Percentiles rank a stretch among this genome's conserved stretches.
These are phyloP conservation scores for Chlorella ohadii DNA, from an alignment of 139 green algal species.

Conservation along the genomic window DNA sequence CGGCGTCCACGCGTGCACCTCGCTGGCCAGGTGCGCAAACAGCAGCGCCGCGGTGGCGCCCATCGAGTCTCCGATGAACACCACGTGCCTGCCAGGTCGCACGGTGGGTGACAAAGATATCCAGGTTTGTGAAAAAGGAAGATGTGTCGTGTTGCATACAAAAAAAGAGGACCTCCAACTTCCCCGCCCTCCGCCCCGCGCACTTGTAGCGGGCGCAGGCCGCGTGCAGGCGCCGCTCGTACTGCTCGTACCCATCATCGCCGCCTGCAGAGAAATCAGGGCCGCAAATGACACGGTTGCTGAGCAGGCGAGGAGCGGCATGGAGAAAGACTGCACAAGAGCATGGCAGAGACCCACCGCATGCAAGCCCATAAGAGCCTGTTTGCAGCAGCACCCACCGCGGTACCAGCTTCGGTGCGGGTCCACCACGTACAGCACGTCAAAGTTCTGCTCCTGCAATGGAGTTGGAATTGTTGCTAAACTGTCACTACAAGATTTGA, in stretches of 20 bases:
- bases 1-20: slow-evolving; percentile 84
- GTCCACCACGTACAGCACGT: slow-evolving; percentile 90
- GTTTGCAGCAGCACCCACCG: slow-evolving; percentile 27
- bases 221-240: slow-evolving; percentile 42
- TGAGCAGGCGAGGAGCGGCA: background rate
- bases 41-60: slow-evolving; percentile 87
- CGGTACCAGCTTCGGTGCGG: slow-evolving; percentile 76
- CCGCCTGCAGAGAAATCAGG: slow-evolving; percentile 28
- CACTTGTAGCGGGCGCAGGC: slow-evolving; percentile 62
- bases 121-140: too few species aligned
- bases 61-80: slow-evolving; percentile 95
- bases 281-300: background rate
- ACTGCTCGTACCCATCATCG: slow-evolving; percentile 49
- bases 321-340: too few species aligned
- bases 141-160: too few species aligned
- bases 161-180: too few species aligned
- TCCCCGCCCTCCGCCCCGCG: too few species aligned
- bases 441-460: slow-evolving; percentile 59
- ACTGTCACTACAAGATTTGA: slow-evolving; percentile 72
- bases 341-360: too few species aligned
- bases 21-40: slow-evolving; percentile 78
- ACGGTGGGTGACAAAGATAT: too few species aligned
- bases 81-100: slow-evolving; percentile 61
- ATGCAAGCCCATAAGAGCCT: background rate
- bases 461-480: too few species aligned